Evolutionary conservation across 2,329 filamentous ascomycete species (phyloP), one percentile per base, ranked within the genome.

Genomic region (Diaporthe longicolla): DNA sequence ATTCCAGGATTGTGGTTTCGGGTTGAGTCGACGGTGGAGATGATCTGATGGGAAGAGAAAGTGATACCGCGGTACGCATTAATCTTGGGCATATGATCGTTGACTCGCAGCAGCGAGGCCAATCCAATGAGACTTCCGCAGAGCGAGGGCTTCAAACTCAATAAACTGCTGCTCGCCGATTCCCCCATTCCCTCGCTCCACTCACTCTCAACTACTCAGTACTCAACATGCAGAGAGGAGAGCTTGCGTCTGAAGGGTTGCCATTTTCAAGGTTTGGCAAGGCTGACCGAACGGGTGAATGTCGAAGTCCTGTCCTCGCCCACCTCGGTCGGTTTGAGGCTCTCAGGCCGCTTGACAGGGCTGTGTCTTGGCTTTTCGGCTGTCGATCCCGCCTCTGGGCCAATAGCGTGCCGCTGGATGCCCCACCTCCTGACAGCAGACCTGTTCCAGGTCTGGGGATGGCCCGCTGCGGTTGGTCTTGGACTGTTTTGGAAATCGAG

Each of bases 351-450:
- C 61, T 32, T 32, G 52, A 61, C 57, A 65, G 70, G 70, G 57
- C n/a, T 54, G 11, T 32, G 63, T 66, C 70, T 72, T 72, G 70
- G 70, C 70, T 59, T 50, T 58, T 54, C 71, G 54, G 71, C 29
- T 52, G 43, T 55, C 63, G 54, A 61, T 68, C 71, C 48, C 45
- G 37, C 26, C 48, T 26, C 35, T 48, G 43, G 17, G 21, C 59
- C 61, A 59, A 50, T 61, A 24, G 52, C 54, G 54, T 24, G 50
- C 45, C 59, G 24, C 37, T 37, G 50, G 45, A 37, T 43, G 50
- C 48, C 55, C 50, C 65, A 52, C 63, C 57, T 65, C 65, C 73
- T 75, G 73, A 66, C 71, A 68, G 65, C 45, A 32, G 29, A 40
- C 32, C 57, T 70, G 65, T 75, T 71, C 45, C 66, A 71, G 58